These are phyloP conservation scores for Pythium folliculosum DNA, from an alignment of 352 stramenopile species.

Conservation along the genomic window DNA sequence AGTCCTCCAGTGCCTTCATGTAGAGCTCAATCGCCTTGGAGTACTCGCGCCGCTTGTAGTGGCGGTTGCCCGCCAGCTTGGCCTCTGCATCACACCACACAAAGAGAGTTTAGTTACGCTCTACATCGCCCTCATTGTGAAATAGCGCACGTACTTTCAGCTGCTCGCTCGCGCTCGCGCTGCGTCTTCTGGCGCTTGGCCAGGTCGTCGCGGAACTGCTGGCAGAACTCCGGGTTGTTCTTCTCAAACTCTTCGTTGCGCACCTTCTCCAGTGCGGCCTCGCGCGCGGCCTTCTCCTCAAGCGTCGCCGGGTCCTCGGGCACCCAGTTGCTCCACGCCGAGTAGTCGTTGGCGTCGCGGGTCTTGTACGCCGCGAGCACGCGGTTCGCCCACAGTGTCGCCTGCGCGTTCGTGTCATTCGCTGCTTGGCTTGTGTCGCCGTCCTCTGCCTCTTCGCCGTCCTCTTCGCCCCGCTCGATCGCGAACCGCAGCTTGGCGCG, in stretches of 20 bases:
- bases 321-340: conserved; percentile 71
- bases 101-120: neutral
- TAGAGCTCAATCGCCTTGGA: conserved; percentile 55
- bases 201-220: conserved; percentile 77
- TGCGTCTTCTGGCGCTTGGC: conserved; percentile 58
- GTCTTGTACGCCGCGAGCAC: conserved; percentile 69
- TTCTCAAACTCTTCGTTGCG: conserved; percentile 74
- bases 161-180: conserved; percentile 44
- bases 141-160: too few relatives aligned
- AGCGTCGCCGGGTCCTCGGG: conserved; percentile 68
- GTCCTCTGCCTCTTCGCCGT: conserved; percentile 18
- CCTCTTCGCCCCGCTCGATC: conserved; percentile 24
- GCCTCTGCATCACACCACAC: conserved; percentile 34
- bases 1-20: conserved; percentile 64
- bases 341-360: conserved; percentile 84
- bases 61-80: conserved; percentile 58
- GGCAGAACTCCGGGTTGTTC: conserved; percentile 79
- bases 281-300: conserved; percentile 58
- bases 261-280: conserved; percentile 57
- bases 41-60: conserved; percentile 68
- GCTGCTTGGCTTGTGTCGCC: conserved; percentile 4
- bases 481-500: conserved; percentile 61
- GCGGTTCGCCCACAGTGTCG: conserved; percentile 50
- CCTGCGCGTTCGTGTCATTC: conserved; percentile 22
- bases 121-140: too few relatives aligned